phyloP scores from a whole-genome alignment of 2,329 filamentous ascomycete genomes.

The Cladophialophora carrionii region DNA sequence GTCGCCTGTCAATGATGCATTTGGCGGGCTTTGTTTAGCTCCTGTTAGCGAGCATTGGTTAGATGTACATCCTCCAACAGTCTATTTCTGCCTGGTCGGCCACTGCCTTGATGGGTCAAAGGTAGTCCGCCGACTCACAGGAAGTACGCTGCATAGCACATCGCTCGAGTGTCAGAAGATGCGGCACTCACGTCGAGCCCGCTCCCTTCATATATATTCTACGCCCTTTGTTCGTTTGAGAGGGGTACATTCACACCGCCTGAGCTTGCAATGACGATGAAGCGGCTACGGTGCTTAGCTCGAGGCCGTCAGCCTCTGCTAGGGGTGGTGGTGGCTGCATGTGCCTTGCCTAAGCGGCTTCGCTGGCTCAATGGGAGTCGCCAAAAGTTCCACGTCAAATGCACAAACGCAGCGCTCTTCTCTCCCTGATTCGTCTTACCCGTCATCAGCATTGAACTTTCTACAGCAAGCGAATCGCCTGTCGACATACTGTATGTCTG shows the following conservation, averaged over 20 bases:
- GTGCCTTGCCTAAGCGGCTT: constrained; percentile 34
- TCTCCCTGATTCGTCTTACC: constrained; percentile 4
- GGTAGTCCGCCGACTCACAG: background rate
- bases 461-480: background rate
- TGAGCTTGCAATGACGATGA: background rate
- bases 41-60: constrained; percentile 6
- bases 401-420: constrained; percentile 10
- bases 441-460: constrained; percentile 11
- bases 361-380: constrained; percentile 29
- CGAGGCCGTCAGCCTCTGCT: constrained; percentile 2
- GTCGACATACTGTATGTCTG: constrained; percentile 1
- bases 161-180: background rate
- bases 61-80: background rate
- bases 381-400: constrained; percentile 2
- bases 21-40: constrained; percentile 12
- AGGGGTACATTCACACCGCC: constrained; percentile 2
- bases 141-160: background rate
- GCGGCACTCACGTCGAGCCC: background rate
- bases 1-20: constrained; percentile 8
- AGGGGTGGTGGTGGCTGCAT: constrained; percentile 18
- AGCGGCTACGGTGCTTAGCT: background rate
- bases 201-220: background rate
- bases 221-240: background rate
- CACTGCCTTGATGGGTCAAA: background rate
- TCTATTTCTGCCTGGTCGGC: background rate